Evolutionary conservation across 768 basidiomycete species (phyloP), one percentile per base, ranked within the genome.

Genomic region (Neoboletus subvelutipes): DNA sequence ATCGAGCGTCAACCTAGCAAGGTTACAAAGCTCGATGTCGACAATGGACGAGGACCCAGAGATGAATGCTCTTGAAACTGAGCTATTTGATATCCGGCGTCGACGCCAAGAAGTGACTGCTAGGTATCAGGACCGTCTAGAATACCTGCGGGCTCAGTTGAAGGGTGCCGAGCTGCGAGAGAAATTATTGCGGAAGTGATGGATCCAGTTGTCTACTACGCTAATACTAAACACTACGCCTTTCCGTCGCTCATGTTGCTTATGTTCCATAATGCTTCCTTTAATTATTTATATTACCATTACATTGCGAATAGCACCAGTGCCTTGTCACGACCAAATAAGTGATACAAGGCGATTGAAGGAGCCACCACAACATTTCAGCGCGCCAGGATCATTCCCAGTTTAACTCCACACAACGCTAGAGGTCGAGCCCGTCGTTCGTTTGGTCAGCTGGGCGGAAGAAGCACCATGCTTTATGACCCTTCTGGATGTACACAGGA

Each of bases 151-250:
- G 36, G 91, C 91, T 37, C 87, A 88, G 73, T 68, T 93, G 67
- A 92, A 91, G 73, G 87, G 88, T 20, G 91, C 90, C 2, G 87
- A 92, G 73, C 69, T 93, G 65, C 88, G 88, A 60, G 92, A 93
- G 76, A 90, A 90, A 69, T 72, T 93, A 63, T 62, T 88, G 76
- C 83, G 81, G 67, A 86, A 80, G 68, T 85, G 62, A 77, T 45
- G 26, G 50, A 42, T 34, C 33, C 40, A n/a, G 31, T 45, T 54
- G 45, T 53, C 43, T 46, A 50, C 18, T 42, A 34, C 50, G 26
- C 50, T 56, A 31, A 33, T 33, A 33, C 18, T 33, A 49, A 37
- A 33, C 39, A 11, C 37, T 18, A 34, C 49, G 50, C 45, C 63
- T 54, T 57, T 60, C 50, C 28, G 17, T 42, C 28, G 15, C 28